Evolutionary conservation across 768 basidiomycete species (phyloP), one percentile per base, ranked within the genome.

Genomic region (Auricularia heimuer): DNA sequence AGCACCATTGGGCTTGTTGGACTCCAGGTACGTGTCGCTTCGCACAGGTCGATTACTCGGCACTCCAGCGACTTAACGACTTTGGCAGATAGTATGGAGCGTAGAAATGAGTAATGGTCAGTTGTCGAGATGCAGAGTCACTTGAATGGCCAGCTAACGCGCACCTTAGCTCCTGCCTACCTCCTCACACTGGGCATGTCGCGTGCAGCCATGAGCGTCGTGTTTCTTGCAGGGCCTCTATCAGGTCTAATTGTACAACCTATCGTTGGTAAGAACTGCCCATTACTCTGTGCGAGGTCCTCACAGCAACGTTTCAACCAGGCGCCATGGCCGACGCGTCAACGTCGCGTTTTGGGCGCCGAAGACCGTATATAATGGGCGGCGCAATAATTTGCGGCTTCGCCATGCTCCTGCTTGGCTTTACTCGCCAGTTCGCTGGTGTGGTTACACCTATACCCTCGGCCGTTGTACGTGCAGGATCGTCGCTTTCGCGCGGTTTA

Each of bases 211-310:
- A 92, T 97, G 85, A 88, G 94, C 0, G 80, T 92, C 24, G 95
- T 97, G 11, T 94, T 98, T 73, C 81, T 96, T 56, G 95, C 95
- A 2, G 95, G 94, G 0, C 95, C 93, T 1, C 77, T 95, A 6
- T 92, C 90, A 0, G 95, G 94, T 2, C 82, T 98, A 24, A 79
- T 98, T 58, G 89, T 96, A 68, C 95, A 98, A 71, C 96, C 94
- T 1, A 73, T 95, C 54, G 92, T 96, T 69, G 91, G 92, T 84
- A 67, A 47, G 72, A 66, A 14, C n/a, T 16, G 54, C 8, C 18
- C 45, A 35, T 11, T 54, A 7, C 64, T 62, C 37, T 66, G 60
- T 65, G 47, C 44, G 4, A 62, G 51, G 12, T 12, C 8, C 18
- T 24, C 34, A 36, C 34, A 16, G n/a, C 16, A 18, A 14, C 44